Evolutionary conservation across 176 grass and related monocot genomes (phyloP), one percentile per base, ranked within the genome.

Genomic region (Carex scoparia): DNA sequence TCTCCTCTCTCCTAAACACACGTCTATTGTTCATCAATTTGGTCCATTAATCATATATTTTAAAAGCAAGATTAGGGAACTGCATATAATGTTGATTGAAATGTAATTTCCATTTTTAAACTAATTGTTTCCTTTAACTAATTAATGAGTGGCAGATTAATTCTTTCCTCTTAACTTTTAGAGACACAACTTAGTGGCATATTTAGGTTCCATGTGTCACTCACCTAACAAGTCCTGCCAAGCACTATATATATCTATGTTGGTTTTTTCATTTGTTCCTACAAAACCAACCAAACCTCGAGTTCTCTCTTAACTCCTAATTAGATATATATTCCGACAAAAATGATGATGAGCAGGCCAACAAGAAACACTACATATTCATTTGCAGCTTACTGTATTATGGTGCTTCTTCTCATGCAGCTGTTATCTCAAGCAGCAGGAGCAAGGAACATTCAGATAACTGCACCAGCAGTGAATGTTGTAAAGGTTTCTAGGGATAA

Each of bases 321-420:
- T 10, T 49, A 49, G 33, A 67, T 15, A 23, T 35, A 35, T 23
- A 28, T 27, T 83, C 12, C 40, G 16, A 68, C 2, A 83, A 83
- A 37, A 55, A 83, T 83, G 23, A 23, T 23, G 23, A 23, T 23
- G 81, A 30, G 42, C 49, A 67, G 44, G 67, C 16, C 37, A 82
- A 82, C 10, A 49, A 75, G 18, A 75, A 37, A 51, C n/a, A 55
- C 23, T 23, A 23, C 9, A 68, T 83, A 9, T 49, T 57, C 74
- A 14, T 55, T 53, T 51, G 61, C 48, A 32, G 61, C 81, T 83
- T 42, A 16, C 31, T 83, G 81, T 48, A 66, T 15, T 44, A 35
- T 83, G 81, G n/a, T 68, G 3, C 80, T 82, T 51, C 62, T 83
- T 67, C 63, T 83, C 62, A 83, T 83, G 58, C 81, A 83, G 61